Conservation (phyloP, 2,329 filamentous ascomycete species). For the Epichloe uncinata region DNA sequence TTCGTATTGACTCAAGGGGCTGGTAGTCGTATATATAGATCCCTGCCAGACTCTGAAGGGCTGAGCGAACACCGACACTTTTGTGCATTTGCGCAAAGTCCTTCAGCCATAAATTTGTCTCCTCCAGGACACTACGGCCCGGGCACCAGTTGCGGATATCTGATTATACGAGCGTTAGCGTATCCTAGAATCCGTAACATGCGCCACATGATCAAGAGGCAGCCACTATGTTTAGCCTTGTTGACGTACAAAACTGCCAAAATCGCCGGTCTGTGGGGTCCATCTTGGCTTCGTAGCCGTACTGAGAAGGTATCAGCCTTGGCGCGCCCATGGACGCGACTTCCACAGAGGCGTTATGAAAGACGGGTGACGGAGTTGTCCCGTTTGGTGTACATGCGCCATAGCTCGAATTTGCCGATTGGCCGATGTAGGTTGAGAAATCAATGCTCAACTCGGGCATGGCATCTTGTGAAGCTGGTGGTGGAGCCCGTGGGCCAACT, state of each 20-base stretch:
- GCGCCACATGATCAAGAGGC: background rate
- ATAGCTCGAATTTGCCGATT: background rate
- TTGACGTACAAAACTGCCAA: conserved; percentile 22
- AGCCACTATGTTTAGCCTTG: background rate
- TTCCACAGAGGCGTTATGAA: background rate
- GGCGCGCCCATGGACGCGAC: conserved; percentile 4
- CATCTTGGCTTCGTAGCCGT: conserved; percentile 20
- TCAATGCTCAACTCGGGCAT: background rate
- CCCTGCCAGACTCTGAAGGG: conserved; percentile 27
- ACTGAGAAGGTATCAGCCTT: conserved; percentile 14
- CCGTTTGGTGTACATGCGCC: background rate
- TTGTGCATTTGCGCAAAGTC: conserved; percentile 27
- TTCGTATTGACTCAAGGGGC: conserved; percentile 18
- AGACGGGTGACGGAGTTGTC: background rate
- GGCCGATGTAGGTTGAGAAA: background rate
- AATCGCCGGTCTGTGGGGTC: conserved; percentile 20
- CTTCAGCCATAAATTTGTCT: conserved; percentile 26
- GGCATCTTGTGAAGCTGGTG: background rate
- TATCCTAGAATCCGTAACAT: background rate
- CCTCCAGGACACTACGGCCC: conserved; percentile 23
- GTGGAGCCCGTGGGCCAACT: background rate
- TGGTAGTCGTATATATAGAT: conserved; percentile 29
- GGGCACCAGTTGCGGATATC: conserved; percentile 28
- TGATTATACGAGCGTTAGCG: conserved; percentile 7
- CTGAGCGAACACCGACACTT: conserved; percentile 20